Evolutionary conservation across 192 early-diverging fungal genomes (phyloP), one percentile per base, ranked within the genome.

Genomic region (Haplosporangium gracile): DNA sequence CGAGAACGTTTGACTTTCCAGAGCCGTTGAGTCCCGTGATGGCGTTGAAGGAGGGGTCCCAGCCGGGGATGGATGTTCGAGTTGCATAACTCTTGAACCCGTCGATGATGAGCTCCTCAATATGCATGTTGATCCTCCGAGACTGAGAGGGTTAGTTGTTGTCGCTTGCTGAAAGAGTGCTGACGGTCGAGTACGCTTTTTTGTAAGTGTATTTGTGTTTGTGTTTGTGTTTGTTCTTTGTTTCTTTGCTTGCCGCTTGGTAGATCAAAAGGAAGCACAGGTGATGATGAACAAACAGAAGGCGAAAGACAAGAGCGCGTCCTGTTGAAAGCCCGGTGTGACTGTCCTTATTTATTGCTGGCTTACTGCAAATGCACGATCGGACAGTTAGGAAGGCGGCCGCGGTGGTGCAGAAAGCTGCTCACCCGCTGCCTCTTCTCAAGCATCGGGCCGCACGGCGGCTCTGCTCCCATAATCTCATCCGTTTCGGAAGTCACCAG

Each of bases 71-170:
- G 75, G 97, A 95, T 9, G 97, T 98, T 43, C 98, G 93, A 36
- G 95, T 93, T 2, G 97, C 97, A 89, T 99, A 99, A 2, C 97
- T 98, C 86, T 99, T 99, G 93, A 99, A 99, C 36, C 99, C 99
- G 73, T 99, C 99, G 74, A 99, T 93, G 80, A 99, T 96, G 32
- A 99, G 89, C 83, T 99, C 98, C 88, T 98, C 96, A 68, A 99
- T 93, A 80, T 94, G 91, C 98, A 97, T 97, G 4, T 75, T 71
- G 38, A 5, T n/a, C 36, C 47, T 34, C 16, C 9, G 65, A 68
- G 11, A 11, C 3, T 8, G 65, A 34, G 65, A 36, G 34, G 13
- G 65, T 8, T 34, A 29, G 65, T 16, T 68, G 11, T 36, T 26
- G 15, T 34, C 34, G 32, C 65, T 68, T 34, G 34, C 47, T 49